phyloP scores from a whole-genome alignment of 495 filamentous ascomycete species.

The Penicillium manginii region DNA sequence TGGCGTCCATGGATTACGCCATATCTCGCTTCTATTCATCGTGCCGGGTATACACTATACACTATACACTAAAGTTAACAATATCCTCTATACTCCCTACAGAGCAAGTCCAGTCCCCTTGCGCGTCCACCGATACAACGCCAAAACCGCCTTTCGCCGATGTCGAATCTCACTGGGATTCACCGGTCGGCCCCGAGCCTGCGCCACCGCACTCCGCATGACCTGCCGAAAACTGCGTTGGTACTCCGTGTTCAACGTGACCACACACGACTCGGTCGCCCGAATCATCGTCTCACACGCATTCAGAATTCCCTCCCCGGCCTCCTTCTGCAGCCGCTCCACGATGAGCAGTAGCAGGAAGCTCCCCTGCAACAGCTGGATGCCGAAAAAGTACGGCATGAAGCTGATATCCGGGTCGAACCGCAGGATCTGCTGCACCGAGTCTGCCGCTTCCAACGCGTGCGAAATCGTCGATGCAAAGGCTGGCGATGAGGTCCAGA shows the following conservation, averaged over 20 bases:
- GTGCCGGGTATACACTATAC: neutral
- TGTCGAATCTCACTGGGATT: slow-evolving; percentile 78
- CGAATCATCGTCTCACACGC: slow-evolving; percentile 87
- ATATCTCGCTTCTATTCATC: neutral
- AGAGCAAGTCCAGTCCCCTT: slow-evolving; percentile 77
- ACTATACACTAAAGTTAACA: neutral
- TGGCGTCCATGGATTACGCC: too few relatives aligned
- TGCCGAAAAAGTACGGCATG: slow-evolving; percentile 90
- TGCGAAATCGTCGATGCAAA: slow-evolving; percentile 82
- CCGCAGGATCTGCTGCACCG: slow-evolving; percentile 81
- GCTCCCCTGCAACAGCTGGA: slow-evolving; percentile 81
- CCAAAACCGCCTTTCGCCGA: slow-evolving; percentile 71
- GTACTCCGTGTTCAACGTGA: slow-evolving; percentile 84
- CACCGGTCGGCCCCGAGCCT: slow-evolving; percentile 73
- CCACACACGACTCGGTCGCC: slow-evolving; percentile 83
- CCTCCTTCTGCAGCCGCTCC: slow-evolving; percentile 80
- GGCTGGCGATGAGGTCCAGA: slow-evolving; percentile 83
- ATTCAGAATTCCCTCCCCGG: slow-evolving; percentile 76
- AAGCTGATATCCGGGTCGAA: slow-evolving; percentile 84
- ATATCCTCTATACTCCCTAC: neutral
- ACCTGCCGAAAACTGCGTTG: slow-evolving; percentile 85
- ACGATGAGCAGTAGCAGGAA: slow-evolving; percentile 82
- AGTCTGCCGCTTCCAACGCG: slow-evolving; percentile 78
- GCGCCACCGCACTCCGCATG: slow-evolving; percentile 78
- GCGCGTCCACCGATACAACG: slow-evolving; percentile 79